Evolutionary conservation across 1,284 basidiomycete species (phyloP).

Genomic region (Sporisorium scitamineum): DNA sequence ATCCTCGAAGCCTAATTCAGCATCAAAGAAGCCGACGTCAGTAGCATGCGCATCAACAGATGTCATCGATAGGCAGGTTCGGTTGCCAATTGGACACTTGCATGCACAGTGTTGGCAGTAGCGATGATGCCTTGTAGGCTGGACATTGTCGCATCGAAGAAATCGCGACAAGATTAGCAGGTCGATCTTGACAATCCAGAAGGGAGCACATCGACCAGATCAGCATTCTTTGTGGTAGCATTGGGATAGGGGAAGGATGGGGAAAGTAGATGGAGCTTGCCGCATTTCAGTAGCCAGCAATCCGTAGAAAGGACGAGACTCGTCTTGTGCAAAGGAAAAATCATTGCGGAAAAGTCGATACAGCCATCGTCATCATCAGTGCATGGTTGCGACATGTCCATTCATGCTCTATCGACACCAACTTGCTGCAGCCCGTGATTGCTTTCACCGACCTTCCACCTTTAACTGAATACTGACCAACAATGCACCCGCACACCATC

Average conservation of each 20-base stretch:
- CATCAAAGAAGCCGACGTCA: neutral
- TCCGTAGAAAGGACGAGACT: neutral
- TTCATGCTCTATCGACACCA: neutral
- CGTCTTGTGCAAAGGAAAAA: no score
- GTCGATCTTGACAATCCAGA: no score
- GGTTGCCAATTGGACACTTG: neutral
- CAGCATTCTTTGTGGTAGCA: neutral
- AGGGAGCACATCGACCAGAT: neutral
- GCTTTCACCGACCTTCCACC: neutral
- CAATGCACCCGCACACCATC: neutral
- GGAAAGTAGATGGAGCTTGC: no score
- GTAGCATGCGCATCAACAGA: neutral
- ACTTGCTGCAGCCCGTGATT: slow-evolving; percentile 23
- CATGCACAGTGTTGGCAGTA: no score
- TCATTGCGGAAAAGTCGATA: no score
- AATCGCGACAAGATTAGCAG: neutral
- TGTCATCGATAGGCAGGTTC: neutral
- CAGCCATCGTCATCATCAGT: neutral
- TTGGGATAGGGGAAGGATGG: neutral
- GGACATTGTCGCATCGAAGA: no score
- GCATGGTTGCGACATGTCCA: neutral
- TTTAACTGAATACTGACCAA: slow-evolving; percentile 13
- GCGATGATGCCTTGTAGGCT: no score
- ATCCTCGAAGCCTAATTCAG: neutral
- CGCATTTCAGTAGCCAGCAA: neutral